phyloP scores from a whole-genome alignment of 2,329 filamentous ascomycete species.

The Cephalotrichum gorgonifer region DNA sequence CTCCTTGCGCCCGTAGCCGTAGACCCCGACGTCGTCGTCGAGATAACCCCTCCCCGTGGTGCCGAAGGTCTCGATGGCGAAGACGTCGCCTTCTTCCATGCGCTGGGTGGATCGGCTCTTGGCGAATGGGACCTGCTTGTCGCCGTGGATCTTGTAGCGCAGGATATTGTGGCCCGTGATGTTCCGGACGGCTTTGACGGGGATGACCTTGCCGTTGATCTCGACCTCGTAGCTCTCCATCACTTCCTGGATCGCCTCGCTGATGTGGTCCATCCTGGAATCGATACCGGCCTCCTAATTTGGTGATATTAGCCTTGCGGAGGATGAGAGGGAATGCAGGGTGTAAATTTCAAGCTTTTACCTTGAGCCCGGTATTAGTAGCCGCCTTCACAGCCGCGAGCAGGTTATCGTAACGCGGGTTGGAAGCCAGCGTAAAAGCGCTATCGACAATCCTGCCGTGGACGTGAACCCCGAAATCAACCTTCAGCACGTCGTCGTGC shows the following conservation, averaged over 20 bases:
- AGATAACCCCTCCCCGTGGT: slow-evolving; percentile 68
- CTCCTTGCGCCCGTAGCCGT: slow-evolving; percentile 58
- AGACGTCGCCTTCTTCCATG: slow-evolving; percentile 78
- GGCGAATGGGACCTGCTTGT: slow-evolving; percentile 71
- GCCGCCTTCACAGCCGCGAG: slow-evolving; percentile 64
- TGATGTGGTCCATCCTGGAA: slow-evolving; percentile 63
- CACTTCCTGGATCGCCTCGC: slow-evolving; percentile 60
- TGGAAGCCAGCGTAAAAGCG: slow-evolving; percentile 70
- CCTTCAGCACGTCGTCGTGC: slow-evolving; percentile 68
- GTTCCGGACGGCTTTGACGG: slow-evolving; percentile 62
- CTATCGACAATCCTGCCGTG: slow-evolving; percentile 74
- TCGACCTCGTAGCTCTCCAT: slow-evolving; percentile 73
- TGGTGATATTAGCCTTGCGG: no score
- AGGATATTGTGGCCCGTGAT: slow-evolving; percentile 68
- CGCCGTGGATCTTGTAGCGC: slow-evolving; percentile 67
- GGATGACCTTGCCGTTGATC: slow-evolving; percentile 55
- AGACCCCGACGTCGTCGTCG: slow-evolving; percentile 67
- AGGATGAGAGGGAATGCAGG: no score
- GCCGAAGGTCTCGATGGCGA: slow-evolving; percentile 76
- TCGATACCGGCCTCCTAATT: slow-evolving; percentile 73
- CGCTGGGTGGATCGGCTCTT: slow-evolving; percentile 69
- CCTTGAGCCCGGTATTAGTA: slow-evolving; percentile 78
- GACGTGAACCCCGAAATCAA: slow-evolving; percentile 74
- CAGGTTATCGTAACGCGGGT: slow-evolving; percentile 64
- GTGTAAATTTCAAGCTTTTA: no score